Percentiles rank a stretch among this genome's conserved stretches.
phyloP scores from a whole-genome alignment of 495 filamentous ascomycete species.

The Hypoxylon subgilvum region DNA sequence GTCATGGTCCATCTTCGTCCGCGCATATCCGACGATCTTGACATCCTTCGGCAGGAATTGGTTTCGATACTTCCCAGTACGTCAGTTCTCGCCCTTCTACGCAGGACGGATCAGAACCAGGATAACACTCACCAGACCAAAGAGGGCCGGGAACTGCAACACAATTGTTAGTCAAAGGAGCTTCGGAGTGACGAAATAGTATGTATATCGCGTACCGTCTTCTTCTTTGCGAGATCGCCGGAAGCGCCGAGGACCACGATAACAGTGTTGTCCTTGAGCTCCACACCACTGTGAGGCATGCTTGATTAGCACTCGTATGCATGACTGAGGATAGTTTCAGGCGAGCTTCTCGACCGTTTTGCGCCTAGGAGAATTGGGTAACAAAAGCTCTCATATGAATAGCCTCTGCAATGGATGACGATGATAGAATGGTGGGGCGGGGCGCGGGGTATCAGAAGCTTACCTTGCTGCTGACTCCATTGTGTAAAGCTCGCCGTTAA shows the following conservation, averaged over 20 bases:
- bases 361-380: not conserved
- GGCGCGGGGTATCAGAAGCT: constrained; percentile 43
- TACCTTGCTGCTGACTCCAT: constrained; percentile 54
- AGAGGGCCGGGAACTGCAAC: constrained; percentile 91
- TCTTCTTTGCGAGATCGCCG: constrained; percentile 98
- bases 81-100: constrained; percentile 39
- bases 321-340: not conserved
- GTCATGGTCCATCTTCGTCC: constrained; percentile 98
- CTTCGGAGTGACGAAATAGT: constrained; percentile 10
- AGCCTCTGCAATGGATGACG: constrained; percentile 10
- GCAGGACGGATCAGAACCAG: constrained; percentile 2
- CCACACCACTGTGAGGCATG: constrained; percentile 56
- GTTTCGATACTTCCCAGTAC: constrained; percentile 78
- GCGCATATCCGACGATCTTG: constrained; percentile 97
- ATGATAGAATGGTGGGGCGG: constrained; percentile 47
- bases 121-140: constrained; percentile 82
- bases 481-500: constrained; percentile 37
- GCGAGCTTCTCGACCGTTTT: not conserved
- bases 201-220: constrained; percentile 74
- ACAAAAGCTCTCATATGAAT: constrained; percentile 18
- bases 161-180: constrained; percentile 40
- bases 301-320: constrained; percentile 16
- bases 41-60: constrained; percentile 98
- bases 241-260: constrained; percentile 98
- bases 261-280: constrained; percentile 98